A percentile compares a stretch with the other conserved stretches of the same genome.
phyloP scores from a whole-genome alignment of 148 eudicot genomes.

The Rhododendron williamsianum region DNA sequence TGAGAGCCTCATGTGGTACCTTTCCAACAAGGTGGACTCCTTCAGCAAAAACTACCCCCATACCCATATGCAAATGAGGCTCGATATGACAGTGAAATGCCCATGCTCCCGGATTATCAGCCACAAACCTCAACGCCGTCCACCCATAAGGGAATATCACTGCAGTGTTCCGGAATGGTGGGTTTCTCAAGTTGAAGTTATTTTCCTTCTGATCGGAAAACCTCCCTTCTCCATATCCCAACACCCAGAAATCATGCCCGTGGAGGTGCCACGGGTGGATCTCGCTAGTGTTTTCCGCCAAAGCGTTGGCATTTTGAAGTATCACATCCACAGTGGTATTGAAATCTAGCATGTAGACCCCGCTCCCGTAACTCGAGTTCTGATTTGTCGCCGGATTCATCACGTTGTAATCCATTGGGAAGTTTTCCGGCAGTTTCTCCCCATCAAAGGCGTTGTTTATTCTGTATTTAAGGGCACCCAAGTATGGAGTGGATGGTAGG shows the following conservation, averaged over 20 bases:
- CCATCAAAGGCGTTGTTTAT: conserved; percentile 30
- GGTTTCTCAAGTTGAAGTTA: conserved; percentile 61
- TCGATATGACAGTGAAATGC: conserved; percentile 94
- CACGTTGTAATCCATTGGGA: conserved; percentile 35
- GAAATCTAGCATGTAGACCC: conserved; percentile 42
- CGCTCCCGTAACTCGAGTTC: conserved; percentile 47
- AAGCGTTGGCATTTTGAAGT: conserved; percentile 70
- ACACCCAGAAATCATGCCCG: conserved; percentile 91
- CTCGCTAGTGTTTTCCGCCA: conserved; percentile 44
- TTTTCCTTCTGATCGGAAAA: conserved; percentile 39
- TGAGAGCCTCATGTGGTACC: conserved; percentile 56
- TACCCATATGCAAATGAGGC: conserved; percentile 92
- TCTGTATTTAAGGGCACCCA: conserved; percentile 50
- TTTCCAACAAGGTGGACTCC: conserved; percentile 32
- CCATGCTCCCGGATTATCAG: conserved; percentile 91
- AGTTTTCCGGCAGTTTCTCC: conserved; percentile 41
- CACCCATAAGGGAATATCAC: conserved; percentile 78
- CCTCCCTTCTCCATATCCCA: conserved; percentile 82
- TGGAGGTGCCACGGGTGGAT: conserved; percentile 91
- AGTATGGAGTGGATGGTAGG: conserved; percentile 64
- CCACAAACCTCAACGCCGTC: conserved; percentile 76
- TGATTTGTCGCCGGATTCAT: conserved; percentile 36
- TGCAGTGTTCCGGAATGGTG: conserved; percentile 66
- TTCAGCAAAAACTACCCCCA: conserved; percentile 78
- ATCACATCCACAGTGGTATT: conserved; percentile 61